A percentile compares a stretch with the other conserved stretches of the same genome.
phyloP scores from a whole-genome alignment of 2,329 filamentous ascomycete species.

The Gaeumannomyces sp. region DNA sequence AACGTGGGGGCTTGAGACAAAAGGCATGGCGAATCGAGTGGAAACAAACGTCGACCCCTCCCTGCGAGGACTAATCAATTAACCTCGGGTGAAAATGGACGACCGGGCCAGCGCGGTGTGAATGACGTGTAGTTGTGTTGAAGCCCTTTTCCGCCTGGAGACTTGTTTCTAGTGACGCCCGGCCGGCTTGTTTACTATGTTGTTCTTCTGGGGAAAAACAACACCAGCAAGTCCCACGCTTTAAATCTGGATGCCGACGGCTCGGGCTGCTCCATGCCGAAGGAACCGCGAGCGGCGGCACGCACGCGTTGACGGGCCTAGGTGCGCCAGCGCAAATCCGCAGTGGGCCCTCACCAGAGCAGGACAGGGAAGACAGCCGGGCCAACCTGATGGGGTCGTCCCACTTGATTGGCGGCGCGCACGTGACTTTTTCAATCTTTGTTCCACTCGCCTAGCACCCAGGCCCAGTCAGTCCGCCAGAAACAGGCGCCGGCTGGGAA shows the following conservation, averaged over 20 bases:
- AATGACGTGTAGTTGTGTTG: not conserved
- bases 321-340: not conserved
- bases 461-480: not conserved
- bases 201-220: not conserved
- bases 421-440: not conserved
- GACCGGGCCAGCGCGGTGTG: not conserved
- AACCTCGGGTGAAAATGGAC: not conserved
- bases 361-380: not conserved
- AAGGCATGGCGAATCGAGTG: not conserved
- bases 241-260: not conserved
- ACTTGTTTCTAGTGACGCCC: too few relatives aligned
- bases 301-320: not conserved
- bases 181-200: not conserved
- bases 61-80: not conserved
- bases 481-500: not conserved
- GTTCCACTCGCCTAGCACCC: not conserved
- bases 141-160: not conserved
- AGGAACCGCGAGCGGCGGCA: not conserved
- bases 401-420: not conserved
- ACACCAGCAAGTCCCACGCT: too few relatives aligned
- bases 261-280: conserved; percentile 1
- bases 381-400: not conserved
- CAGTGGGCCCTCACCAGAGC: not conserved
- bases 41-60: not conserved
- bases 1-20: not conserved